Evolutionary conservation across 2,329 filamentous ascomycete genomes (phyloP).

Genomic region (Trichoderma koningiopsis): DNA sequence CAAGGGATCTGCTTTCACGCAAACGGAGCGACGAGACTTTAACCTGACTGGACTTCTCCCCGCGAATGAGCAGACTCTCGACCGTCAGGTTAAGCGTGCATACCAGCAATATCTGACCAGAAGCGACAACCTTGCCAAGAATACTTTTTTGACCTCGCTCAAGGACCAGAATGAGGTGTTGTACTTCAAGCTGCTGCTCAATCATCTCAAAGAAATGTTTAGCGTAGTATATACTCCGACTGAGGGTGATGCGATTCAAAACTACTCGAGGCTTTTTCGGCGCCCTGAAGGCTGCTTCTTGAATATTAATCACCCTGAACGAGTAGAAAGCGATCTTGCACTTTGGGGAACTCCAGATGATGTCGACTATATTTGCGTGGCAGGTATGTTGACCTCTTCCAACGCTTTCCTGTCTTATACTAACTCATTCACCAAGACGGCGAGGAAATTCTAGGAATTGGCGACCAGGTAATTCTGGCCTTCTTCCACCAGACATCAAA

Average conservation of each 20-base stretch:
- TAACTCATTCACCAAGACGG: slow-evolving; percentile 44
- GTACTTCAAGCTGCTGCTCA: slow-evolving; percentile 65
- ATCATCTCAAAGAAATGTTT: slow-evolving; percentile 85
- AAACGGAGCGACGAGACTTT: slow-evolving; percentile 69
- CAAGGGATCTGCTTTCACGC: slow-evolving; percentile 78
- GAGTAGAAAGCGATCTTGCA: slow-evolving; percentile 65
- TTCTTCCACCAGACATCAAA: no score
- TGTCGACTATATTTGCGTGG: slow-evolving; percentile 86
- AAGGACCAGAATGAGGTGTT: slow-evolving; percentile 84
- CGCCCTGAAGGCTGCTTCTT: slow-evolving; percentile 80
- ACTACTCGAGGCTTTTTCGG: slow-evolving; percentile 78
- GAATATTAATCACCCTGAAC: slow-evolving; percentile 68
- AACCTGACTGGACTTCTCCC: slow-evolving; percentile 74
- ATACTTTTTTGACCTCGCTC: slow-evolving; percentile 83
- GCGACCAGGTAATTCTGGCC: slow-evolving; percentile 60
- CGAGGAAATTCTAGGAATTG: slow-evolving; percentile 80
- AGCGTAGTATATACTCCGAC: slow-evolving; percentile 89
- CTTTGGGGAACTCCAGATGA: slow-evolving; percentile 72
- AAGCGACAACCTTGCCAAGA: slow-evolving; percentile 71
- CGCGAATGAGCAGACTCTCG: slow-evolving; percentile 69
- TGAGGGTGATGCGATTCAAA: slow-evolving; percentile 83
- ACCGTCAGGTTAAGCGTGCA: slow-evolving; percentile 74
- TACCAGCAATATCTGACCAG: slow-evolving; percentile 75
- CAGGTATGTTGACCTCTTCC: slow-evolving; percentile 53
- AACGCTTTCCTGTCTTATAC: background rate